Evolutionary conservation across 352 stramenopile species (phyloP), one percentile per base, ranked within the genome.

Genomic region (Plasmopara viticola): DNA sequence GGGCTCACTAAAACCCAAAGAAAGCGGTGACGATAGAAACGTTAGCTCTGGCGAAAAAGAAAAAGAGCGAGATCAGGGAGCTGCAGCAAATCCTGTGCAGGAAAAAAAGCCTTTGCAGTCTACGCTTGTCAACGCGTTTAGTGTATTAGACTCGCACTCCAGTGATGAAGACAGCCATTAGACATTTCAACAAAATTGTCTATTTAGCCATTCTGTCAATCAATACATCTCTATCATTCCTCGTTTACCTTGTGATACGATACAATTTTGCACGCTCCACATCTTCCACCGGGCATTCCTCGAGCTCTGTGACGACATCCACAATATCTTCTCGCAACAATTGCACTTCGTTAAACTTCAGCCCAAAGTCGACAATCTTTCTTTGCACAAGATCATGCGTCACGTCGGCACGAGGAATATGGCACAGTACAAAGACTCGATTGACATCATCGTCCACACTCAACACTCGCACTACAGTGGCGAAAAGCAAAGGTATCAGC

Each of bases 101-200:
- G 38, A 37, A 43, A 64, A 42, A 29, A 60, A 13, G 5, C 37
- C 48, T 0, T 48, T 64, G n/a, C 42, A 53, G 2, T 43, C 50
- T 33, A 64, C 75, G 14, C 72, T 87, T 45, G 78, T 95, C 44
- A 74, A 88, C 52, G 85, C 86, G 6, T 88, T 96, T 54, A 72
- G 74, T 41, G 58, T 93, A 17, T 59, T 97, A 15, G 83, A 96
- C 58, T 75, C 70, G 14, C 89, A 88, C 53, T 95, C 90, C 43
- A 96, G 92, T 62, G 86, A 96, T 54, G 70, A 84, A 46, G 68
- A 73, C 15, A 74, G 65, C 47, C 20, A 25, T 25, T 25, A 25
- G 20, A 25, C 20, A 25, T 25, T 25, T 1, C 3, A 3, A 25
- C 1, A 25, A 25, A 25, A 3, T 3, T 25, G 20, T 25, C 20